These are phyloP conservation scores for Ogataea populi-albae DNA, from an alignment of 805 yeast genomes.

Conservation along the genomic window DNA sequence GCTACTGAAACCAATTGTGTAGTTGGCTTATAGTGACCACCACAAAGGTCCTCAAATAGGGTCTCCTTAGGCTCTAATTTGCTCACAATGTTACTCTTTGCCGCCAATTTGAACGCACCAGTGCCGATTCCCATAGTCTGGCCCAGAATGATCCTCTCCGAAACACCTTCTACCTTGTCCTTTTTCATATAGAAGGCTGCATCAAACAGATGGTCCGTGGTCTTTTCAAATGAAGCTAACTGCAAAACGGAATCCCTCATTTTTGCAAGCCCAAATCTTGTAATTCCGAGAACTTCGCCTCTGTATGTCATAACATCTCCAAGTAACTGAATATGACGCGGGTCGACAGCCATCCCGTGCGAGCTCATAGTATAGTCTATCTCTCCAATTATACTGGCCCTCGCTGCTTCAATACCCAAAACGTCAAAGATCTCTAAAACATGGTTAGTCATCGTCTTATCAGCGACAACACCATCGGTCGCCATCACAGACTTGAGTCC, in stretches of 20 bases:
- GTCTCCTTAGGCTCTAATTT: slow-evolving; percentile 38
- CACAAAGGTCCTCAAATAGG: slow-evolving; percentile 45
- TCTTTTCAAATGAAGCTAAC: slow-evolving; percentile 95
- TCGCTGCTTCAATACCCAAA: slow-evolving; percentile 96
- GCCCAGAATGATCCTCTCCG: slow-evolving; percentile 95
- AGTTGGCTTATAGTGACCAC: slow-evolving; percentile 3
- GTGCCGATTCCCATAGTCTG: slow-evolving; percentile 98
- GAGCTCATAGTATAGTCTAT: slow-evolving; percentile 97
- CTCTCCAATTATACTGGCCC: slow-evolving; percentile 88
- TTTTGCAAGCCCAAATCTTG: slow-evolving; percentile 95
- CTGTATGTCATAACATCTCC: slow-evolving; percentile 99
- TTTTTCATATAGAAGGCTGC: slow-evolving; percentile 98
- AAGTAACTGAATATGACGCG: slow-evolving; percentile 94
- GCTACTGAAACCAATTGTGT: slow-evolving; percentile 3
- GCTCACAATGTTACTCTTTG: slow-evolving; percentile 46
- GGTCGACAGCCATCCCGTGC: slow-evolving; percentile 99
- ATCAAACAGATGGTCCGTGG: slow-evolving; percentile 96
- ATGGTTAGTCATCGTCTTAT: slow-evolving; percentile 86
- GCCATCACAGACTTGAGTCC: slow-evolving; percentile 96
- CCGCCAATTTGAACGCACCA: slow-evolving; percentile 87
- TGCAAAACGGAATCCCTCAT: slow-evolving; percentile 98
- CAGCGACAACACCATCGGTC: slow-evolving; percentile 93
- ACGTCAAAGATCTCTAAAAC: slow-evolving; percentile 85
- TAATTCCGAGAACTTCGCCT: slow-evolving; percentile 97
- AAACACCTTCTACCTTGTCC: slow-evolving; percentile 94